A percentile compares a stretch with the other conserved stretches of the same genome.
Conservation (phyloP, 1,284 basidiomycete species). For the Termitomyces sp. region DNA sequence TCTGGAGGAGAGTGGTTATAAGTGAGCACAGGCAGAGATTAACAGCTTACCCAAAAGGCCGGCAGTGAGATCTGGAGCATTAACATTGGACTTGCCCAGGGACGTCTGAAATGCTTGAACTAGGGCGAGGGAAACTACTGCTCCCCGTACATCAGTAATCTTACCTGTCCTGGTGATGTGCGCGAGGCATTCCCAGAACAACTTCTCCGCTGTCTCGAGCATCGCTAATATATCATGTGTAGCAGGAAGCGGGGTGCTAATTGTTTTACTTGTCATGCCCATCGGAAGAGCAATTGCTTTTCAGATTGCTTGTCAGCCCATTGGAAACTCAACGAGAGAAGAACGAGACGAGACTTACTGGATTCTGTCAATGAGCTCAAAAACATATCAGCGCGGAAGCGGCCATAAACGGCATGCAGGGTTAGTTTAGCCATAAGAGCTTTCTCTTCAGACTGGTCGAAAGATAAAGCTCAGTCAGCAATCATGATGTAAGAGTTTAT, state of each 20-base stretch:
- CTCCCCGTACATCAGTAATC: slow-evolving; percentile 69
- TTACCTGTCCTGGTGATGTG: slow-evolving; percentile 56
- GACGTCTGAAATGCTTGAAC: slow-evolving; percentile 76
- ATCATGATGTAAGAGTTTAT: neutral
- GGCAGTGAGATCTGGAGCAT: slow-evolving; percentile 52
- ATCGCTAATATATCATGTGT: slow-evolving; percentile 59
- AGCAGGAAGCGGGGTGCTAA: slow-evolving; percentile 35
- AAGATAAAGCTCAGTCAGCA: neutral
- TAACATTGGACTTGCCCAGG: slow-evolving; percentile 54
- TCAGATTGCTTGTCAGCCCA: neutral
- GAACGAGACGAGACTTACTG: slow-evolving; percentile 43
- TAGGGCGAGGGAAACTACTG: slow-evolving; percentile 64
- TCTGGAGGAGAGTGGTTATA: slow-evolving; percentile 37
- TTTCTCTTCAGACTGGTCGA: slow-evolving; percentile 62
- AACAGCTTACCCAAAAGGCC: slow-evolving; percentile 59
- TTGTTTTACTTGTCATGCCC: slow-evolving; percentile 56
- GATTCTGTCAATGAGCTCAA: slow-evolving; percentile 84
- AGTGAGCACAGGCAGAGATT: neutral
- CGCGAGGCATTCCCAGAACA: slow-evolving; percentile 65
- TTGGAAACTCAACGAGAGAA: neutral
- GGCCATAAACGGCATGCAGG: slow-evolving; percentile 69
- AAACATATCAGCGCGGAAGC: slow-evolving; percentile 81
- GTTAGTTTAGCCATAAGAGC: slow-evolving; percentile 70
- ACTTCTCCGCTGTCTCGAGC: slow-evolving; percentile 61
- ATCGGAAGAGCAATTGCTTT: slow-evolving; percentile 81